Base-by-base conservation (phyloP, 1,284 basidiomycete genomes). In the Ganoderma lucidum region DNA sequence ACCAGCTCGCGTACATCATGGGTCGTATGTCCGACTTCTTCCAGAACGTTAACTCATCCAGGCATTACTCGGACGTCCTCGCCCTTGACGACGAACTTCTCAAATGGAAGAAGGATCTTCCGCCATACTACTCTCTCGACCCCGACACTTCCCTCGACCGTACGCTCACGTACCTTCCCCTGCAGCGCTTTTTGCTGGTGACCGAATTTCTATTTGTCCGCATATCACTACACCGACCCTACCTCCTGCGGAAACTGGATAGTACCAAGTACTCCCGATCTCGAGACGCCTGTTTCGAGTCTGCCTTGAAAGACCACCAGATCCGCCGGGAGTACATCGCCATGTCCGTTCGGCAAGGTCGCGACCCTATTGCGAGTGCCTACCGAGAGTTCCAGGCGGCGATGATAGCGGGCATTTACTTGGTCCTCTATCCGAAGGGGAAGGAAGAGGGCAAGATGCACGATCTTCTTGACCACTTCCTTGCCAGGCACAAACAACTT, bases 11-110 rank as follows among this genome's bases (percentile, higher is more conserved):
- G 23, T 85, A 86, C 60, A 93, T 97, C 70, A 97, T 97, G 71
- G 97, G 96, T 35, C 90, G 91, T 56, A 96, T 98, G 76, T 96
- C 96, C 60, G 96, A 97, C 77, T 95, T 97, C 80, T 98, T 97
- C 81, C 97, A 98, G 80, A 94, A 96, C 81, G 91, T 97, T 28
- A 88, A 92, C 66, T 89, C 90, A 64, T 88, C 87, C 63, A 93
- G 92, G 63, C 93, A 95, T 76, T 98, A 98, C 78, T 88, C 90
- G 15, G 96, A 98, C 76, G 95, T 97, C 48, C 81, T 94, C 55
- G 83, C 86, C 1, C 85, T 98, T 62, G 96, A 98, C 77, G 93
- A 95, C 53, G 95, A 98, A 72, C 82, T 98, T 19, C 84, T 95
- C 67, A 88, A 87, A 74, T 97, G 96, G 78, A 89, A 94, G 70